Evolutionary conservation across 805 yeast genomes (phyloP), one percentile per base, ranked within the genome.

Genomic region (Candida maesae): DNA sequence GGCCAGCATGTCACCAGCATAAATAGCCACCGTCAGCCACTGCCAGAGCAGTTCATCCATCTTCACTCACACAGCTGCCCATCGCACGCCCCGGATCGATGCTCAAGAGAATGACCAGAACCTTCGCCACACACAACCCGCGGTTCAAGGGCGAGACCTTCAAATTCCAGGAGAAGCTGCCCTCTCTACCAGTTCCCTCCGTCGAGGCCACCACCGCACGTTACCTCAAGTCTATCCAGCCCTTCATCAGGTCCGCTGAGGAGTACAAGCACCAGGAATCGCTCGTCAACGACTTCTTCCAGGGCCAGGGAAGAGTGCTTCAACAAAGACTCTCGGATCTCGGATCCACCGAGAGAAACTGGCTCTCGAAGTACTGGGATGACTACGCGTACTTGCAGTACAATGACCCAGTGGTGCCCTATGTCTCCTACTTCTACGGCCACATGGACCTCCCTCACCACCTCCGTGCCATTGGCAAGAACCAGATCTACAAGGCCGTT

Each of bases 291-390:
- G 85, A 82, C 44, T 89, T 91, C 53, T 64, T 76, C 20, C 77
- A 79, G 27, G 88, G 87, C 7, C 68, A 69, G 33, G 88, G 93
- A 14, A 79, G 78, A 39, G 66, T 60, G 24, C 73, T 91, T 47
- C 98, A 91, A 60, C 50, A 68, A 42, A 74, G 90, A 45, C 72
- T 91, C 39, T 57, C 63, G 27, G 66, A 71, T 19, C 77, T 78
- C 57, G 39, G 69, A 66, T 27, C 53, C 3, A 43, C 42, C 15
- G 47, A 50, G 42, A 81, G 88, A 59, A 91, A 91, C 63, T 91
- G 99, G 99, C 72, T 91, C 55, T 76, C 84, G 35, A 82, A 78
- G 45, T 88, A 83, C 74, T 91, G 99, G 99, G 95, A 91, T 63
- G 84, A 85, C 55, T 86, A 84, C 52, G 95, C 96, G 16, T 91